These are phyloP conservation scores for Fusarium sp. DNA, from an alignment of 2,329 filamentous ascomycete genomes.

Conservation along the genomic window DNA sequence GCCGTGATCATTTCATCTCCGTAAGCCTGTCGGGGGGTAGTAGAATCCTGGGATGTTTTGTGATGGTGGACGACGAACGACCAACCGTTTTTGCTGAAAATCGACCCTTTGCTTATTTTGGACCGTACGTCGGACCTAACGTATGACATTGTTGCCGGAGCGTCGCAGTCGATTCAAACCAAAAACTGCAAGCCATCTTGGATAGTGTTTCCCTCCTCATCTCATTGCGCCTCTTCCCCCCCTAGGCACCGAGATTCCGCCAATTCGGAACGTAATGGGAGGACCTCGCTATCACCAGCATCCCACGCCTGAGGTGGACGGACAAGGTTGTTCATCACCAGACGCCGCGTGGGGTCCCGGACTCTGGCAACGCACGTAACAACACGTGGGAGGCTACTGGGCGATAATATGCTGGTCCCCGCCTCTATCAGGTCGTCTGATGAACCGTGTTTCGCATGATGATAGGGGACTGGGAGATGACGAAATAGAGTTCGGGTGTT, in stretches of 20 bases:
- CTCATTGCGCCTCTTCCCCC: neutral
- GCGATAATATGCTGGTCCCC: conserved; percentile 14
- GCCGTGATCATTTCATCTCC: conserved; percentile 19
- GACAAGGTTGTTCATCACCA: conserved; percentile 23
- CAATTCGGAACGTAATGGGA: conserved; percentile 29
- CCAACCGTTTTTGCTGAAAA: no score
- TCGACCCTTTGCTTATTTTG: neutral
- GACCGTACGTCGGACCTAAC: neutral
- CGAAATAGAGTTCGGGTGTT: neutral
- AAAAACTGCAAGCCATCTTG: neutral
- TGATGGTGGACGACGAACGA: neutral
- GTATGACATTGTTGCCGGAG: neutral
- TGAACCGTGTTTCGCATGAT: conserved; percentile 8
- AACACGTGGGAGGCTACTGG: conserved; percentile 23
- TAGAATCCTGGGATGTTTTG: neutral
- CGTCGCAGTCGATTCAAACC: neutral
- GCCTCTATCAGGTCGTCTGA: conserved; percentile 2
- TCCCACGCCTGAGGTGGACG: conserved; percentile 30
- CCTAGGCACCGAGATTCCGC: conserved; percentile 11
- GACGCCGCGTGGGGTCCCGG: conserved; percentile 28
- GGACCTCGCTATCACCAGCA: conserved; percentile 8
- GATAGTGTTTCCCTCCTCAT: neutral
- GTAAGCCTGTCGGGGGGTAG: neutral
- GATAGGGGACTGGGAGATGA: conserved; percentile 5
- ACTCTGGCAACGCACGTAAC: neutral